Percentiles rank a stretch among this genome's conserved stretches.
These are phyloP conservation scores for Gracilaria domingensis DNA, from an alignment of 23 red algal species.

Conservation along the genomic window DNA sequence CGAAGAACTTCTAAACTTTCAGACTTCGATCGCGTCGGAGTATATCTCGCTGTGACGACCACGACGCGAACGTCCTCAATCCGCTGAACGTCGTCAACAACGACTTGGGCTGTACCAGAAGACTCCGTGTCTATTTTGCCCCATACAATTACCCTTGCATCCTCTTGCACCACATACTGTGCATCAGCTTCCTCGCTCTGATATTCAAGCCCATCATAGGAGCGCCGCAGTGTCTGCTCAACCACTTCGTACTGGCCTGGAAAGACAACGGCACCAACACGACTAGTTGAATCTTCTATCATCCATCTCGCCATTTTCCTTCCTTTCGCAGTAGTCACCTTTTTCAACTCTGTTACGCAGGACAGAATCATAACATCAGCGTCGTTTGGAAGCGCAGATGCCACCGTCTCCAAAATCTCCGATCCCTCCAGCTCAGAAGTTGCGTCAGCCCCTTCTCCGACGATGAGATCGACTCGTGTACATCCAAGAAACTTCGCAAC, in stretches of 20 bases:
- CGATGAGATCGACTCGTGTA: conserved; percentile 40
- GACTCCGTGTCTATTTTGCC: conserved; percentile 78
- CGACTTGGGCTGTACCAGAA: conserved; percentile 59
- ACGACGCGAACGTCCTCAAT: conserved; percentile 46
- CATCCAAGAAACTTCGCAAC: conserved; percentile 44
- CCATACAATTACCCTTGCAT: conserved; percentile 76
- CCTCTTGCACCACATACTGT: conserved; percentile 50
- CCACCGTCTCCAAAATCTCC: neutral
- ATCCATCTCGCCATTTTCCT: conserved; percentile 69
- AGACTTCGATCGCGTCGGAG: conserved; percentile 19
- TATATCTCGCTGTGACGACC: conserved; percentile 47
- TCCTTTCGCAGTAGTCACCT: conserved; percentile 58
- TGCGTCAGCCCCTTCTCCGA: conserved; percentile 48
- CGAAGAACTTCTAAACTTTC: conserved; percentile 23
- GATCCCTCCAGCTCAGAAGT: conserved; percentile 2
- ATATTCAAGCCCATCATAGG: neutral
- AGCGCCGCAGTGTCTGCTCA: neutral
- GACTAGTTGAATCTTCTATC: conserved; percentile 47
- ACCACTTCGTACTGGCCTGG: conserved; percentile 54
- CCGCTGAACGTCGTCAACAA: conserved; percentile 78
- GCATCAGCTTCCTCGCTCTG: conserved; percentile 8
- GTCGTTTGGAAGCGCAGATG: conserved; percentile 27
- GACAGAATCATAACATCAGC: conserved; percentile 51
- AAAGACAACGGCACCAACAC: conserved; percentile 57
- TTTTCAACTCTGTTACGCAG: conserved; percentile 45